phyloP scores from a whole-genome alignment of 306 rosid genomes.

The Glycine tomentella region DNA sequence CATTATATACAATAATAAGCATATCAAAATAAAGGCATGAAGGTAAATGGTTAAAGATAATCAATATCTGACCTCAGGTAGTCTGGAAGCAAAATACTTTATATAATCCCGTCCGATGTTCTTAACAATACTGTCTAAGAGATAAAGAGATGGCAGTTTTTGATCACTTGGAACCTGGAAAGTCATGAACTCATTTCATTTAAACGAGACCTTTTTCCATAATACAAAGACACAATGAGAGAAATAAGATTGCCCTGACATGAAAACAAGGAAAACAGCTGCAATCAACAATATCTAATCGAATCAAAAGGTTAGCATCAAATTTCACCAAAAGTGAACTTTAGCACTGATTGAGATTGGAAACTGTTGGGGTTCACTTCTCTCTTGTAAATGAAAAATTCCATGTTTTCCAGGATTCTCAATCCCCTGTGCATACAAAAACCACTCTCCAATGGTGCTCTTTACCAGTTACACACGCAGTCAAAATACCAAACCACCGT shows the following conservation, averaged over 20 bases:
- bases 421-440: slow-evolving; percentile 25
- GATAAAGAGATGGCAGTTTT: slow-evolving; percentile 97
- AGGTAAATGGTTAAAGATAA: slow-evolving; percentile 29
- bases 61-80: slow-evolving; percentile 92
- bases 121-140: slow-evolving; percentile 98
- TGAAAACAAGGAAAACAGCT: slow-evolving; percentile 28
- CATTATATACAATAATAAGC: neutral
- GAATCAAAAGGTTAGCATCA: no score
- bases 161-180: slow-evolving; percentile 95
- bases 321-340: slow-evolving; percentile 30
- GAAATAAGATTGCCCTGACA: slow-evolving; percentile 35
- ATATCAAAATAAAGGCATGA: slow-evolving; percentile 5
- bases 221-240: slow-evolving; percentile 26
- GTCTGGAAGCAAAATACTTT: slow-evolving; percentile 77
- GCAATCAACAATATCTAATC: neutral
- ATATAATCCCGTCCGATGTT: slow-evolving; percentile 96
- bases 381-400: neutral
- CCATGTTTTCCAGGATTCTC: neutral
- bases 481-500: slow-evolving; percentile 17
- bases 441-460: neutral
- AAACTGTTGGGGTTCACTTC: neutral
- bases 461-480: neutral
- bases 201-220: slow-evolving; percentile 16
- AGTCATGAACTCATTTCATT: slow-evolving; percentile 44
- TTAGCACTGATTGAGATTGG: neutral